Percentiles rank a stretch among this genome's conserved stretches.
Evolutionary conservation across 73 alveolate species (phyloP).

Genomic region (Paramecium pentaurelia): DNA sequence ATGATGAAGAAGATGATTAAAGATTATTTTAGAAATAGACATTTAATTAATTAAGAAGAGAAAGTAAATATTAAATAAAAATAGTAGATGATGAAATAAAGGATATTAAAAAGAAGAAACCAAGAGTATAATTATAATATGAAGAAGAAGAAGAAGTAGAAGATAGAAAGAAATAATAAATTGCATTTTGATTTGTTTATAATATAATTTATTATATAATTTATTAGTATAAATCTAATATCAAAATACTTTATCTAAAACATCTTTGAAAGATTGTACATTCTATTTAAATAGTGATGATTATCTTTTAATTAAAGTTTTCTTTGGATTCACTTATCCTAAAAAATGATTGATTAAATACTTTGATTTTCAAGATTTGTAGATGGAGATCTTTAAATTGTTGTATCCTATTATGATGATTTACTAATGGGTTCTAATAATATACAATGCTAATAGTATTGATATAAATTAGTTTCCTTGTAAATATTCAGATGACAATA

Average conservation of each 20-base stretch:
- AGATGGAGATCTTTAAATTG: neutral
- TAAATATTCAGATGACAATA: neutral
- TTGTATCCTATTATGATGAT: neutral
- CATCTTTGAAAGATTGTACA: neutral
- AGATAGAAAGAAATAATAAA: conserved; percentile 37
- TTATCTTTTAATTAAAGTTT: neutral
- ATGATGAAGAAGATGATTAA: conserved; percentile 49
- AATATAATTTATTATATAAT: neutral
- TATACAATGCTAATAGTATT: neutral
- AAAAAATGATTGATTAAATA: neutral
- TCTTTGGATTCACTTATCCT: neutral
- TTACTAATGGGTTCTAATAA: neutral
- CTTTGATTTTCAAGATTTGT: neutral
- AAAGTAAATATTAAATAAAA: neutral
- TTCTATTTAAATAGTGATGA: neutral
- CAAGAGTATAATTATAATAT: neutral
- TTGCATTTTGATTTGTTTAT: conserved; percentile 38
- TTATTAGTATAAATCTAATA: neutral
- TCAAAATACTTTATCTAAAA: neutral
- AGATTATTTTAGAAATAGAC: neutral
- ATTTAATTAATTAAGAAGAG: conserved; percentile 25
- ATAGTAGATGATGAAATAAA: neutral
- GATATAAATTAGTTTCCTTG: neutral
- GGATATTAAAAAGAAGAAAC: neutral
- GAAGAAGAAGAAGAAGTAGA: conserved; percentile 58